Conservation (phyloP, 108 stramenopile species). For the Thalassiosira profunda region DNA sequence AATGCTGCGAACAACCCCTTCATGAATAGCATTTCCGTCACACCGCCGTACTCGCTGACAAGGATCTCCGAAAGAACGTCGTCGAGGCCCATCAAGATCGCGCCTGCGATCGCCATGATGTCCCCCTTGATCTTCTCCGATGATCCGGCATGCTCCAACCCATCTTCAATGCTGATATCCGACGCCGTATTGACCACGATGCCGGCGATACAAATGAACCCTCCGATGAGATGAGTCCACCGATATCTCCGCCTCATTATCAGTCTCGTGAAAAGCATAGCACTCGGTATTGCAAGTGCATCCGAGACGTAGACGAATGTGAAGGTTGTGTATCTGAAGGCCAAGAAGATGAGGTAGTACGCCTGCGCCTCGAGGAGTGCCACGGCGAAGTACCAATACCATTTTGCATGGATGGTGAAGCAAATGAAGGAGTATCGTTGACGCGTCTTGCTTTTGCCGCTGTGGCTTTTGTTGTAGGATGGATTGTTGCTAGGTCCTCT, state of each 20-base stretch:
- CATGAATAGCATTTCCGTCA: constrained; percentile 86
- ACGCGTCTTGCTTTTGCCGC: constrained; percentile 5
- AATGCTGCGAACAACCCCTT: constrained; percentile 84
- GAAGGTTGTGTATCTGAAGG: constrained; percentile 95
- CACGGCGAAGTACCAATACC: constrained; percentile 59
- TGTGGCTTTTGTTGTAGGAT: constrained; percentile 4
- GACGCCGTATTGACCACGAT: constrained; percentile 78
- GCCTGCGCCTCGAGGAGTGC: constrained; percentile 93
- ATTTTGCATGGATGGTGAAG: constrained; percentile 50
- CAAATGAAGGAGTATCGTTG: constrained; percentile 22
- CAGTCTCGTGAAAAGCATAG: constrained; percentile 86
- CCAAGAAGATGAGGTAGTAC: constrained; percentile 85
- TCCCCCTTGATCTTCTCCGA: constrained; percentile 84
- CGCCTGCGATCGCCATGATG: constrained; percentile 83
- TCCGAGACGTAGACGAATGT: constrained; percentile 94
- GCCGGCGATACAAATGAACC: constrained; percentile 83
- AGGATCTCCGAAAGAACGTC: constrained; percentile 87
- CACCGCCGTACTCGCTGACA: constrained; percentile 50
- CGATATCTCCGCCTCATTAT: constrained; percentile 76
- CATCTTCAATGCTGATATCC: constrained; percentile 60
- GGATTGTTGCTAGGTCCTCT: neutral
- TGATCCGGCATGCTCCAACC: constrained; percentile 23
- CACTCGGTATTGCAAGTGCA: constrained; percentile 92
- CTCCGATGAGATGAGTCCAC: constrained; percentile 83
- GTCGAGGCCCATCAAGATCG: constrained; percentile 87